Base-by-base conservation (phyloP, 441 rosid genomes). In the Pelargonium fulgidum region DNA sequence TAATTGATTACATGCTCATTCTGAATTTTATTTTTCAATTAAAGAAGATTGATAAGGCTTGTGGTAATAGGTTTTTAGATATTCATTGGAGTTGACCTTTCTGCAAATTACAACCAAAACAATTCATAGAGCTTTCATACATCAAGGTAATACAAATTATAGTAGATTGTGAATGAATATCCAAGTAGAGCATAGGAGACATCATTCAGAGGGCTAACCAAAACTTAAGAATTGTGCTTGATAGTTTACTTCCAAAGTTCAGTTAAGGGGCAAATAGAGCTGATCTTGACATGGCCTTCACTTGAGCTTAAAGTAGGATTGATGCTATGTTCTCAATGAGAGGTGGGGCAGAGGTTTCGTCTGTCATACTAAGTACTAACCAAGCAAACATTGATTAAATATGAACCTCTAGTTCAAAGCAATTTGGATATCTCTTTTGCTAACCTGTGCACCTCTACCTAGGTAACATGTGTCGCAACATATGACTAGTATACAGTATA, bases 11-110 rank as follows among this genome's bases (percentile, higher is more conserved):
- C 42, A 7, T 7, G 42, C 42, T 39, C 42, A 39, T 39, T 39
- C 9, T 39, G 42, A 39, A 6, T 39, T 39, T 39, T 39, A 39
- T 39, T 6, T 39, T 39, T 39, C 42, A 39, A 39, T 39, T 39
- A 7, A 39, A 39, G 42, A 39, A 39, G 42, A 10, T 39, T 39
- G 9, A 39, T 39, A 39, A 39, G 42, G 42, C 42, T 39, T 39
- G 10, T 39, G 42, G 42, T 6, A 39, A 39, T 39, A 7, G 42
- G 42, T 0, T 39, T 39, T 39, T 39, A 39, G 3, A 14, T 54
- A 7, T 54, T 54, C 22, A 54, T 54, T 14, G 61, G 61, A 54
- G 22, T 54, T 54, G 61, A 54, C 8, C 61, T 52, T 52, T 52
- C 59, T 52, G 59, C 8, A 5, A 7, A 6, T 52, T 14, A 7